A percentile compares a stretch with the other conserved stretches of the same genome.
Evolutionary conservation across 2,329 filamentous ascomycete species (phyloP).

Genomic region (Dothideomycetes sp.): DNA sequence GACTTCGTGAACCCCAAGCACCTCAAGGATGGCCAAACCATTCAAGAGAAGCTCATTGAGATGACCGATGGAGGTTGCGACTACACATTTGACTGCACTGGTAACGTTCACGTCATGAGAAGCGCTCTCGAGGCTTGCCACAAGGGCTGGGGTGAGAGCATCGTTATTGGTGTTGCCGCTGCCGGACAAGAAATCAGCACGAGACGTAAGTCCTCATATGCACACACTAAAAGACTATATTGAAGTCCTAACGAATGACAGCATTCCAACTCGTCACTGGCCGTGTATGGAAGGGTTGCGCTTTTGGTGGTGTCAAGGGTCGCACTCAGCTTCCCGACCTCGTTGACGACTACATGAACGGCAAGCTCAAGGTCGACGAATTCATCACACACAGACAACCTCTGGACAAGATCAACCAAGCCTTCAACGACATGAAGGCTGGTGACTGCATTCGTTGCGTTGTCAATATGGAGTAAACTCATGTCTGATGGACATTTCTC

Average conservation of each 20-base stretch:
- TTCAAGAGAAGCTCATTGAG: constrained; percentile 88
- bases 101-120: constrained; percentile 92
- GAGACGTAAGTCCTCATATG: constrained; percentile 55
- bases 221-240: neutral
- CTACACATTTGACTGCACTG: constrained; percentile 99
- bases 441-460: constrained; percentile 97
- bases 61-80: constrained; percentile 97
- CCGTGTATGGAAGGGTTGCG: constrained; percentile 94
- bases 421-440: constrained; percentile 87
- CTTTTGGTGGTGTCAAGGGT: constrained; percentile 96
- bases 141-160: constrained; percentile 98
- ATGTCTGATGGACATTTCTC: no score
- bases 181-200: constrained; percentile 93
- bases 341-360: constrained; percentile 79
- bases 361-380: constrained; percentile 93
- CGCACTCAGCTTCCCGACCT: constrained; percentile 81
- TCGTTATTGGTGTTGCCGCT: constrained; percentile 94
- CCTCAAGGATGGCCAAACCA: constrained; percentile 52
- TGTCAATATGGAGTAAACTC: constrained; percentile 48
- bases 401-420: constrained; percentile 73
- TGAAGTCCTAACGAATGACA: constrained; percentile 24
- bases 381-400: constrained; percentile 95
- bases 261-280: constrained; percentile 98
- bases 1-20: constrained; percentile 89
- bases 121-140: constrained; percentile 94